Base-by-base conservation (phyloP, 495 filamentous ascomycete genomes). In the Viridothelium virens region DNA sequence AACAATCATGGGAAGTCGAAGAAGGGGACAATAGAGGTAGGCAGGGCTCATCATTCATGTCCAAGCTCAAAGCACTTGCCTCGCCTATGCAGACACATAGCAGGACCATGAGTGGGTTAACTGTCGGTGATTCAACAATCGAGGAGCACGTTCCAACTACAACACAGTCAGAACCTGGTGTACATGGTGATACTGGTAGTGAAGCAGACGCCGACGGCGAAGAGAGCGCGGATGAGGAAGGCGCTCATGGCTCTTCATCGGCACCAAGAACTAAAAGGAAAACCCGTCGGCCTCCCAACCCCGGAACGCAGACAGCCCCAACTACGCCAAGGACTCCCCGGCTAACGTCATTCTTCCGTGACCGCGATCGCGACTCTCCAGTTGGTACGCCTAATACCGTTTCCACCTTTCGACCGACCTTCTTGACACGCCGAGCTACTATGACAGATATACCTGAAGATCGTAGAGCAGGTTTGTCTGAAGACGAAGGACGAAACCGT, bases 401-500 rank as follows among this genome's bases (percentile, higher is more conserved):
- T 11, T 14, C 37, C 11, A 18, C 56, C 31, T 78, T 79, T 44
- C 77, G 82, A 39, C 77, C 79, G 18, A 78, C 79, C 38, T 84
- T 89, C 34, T 78, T 90, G 63, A 80, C 79, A 38, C 85, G 89
- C 53, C 82, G 90, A 65, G 83, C 86, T 10, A 91, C 88, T 36
- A 86, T 87, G 72, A 83, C 81, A 1, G 90, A 92, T 68, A 78
- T 86, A 62, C 79, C 79, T 5, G 80, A 83, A 2, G 84, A 92
- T 56, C 84, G 83, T 36, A 84, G 87, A 44, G 84, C 86, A 62
- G 90, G 87, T 25, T 78, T 93, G 6, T 97, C 92, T 16, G 92
- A 97, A 73, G 92, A 92, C 66, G 92, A 96, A 74, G 91, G 91
- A 38, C 86, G 91, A 25, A 86, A 93, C 65, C 81, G 87, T 46